phyloP scores from a whole-genome alignment of 805 yeast genomes.

The Pichia insulana region DNA sequence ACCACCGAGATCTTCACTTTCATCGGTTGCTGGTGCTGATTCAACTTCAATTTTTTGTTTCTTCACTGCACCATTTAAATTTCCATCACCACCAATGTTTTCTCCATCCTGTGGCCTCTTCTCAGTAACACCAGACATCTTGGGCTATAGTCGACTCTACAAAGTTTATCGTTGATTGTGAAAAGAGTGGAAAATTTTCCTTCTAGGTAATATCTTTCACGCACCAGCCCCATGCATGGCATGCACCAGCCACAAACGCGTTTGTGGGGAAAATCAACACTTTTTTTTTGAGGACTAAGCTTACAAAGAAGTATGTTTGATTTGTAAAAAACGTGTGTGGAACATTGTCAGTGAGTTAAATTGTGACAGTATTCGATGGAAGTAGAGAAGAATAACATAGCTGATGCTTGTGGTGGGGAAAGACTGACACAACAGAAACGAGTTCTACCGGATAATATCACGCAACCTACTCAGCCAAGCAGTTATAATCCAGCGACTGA shows the following conservation, averaged over 20 bases:
- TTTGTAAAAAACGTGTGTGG: no score
- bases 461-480: slow-evolving; percentile 33
- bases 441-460: slow-evolving; percentile 13
- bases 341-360: neutral
- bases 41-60: slow-evolving; percentile 5
- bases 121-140: neutral
- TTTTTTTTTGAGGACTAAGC: no score
- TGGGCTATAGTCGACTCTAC: no score
- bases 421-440: no score
- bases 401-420: no score
- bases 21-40: no score
- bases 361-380: neutral
- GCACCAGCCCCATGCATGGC: no score
- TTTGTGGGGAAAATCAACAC: no score
- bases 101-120: slow-evolving; percentile 5
- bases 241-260: no score
- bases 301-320: no score
- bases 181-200: neutral
- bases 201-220: neutral
- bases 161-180: no score
- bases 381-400: neutral
- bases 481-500: slow-evolving; percentile 21
- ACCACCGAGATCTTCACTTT: slow-evolving; percentile 25
- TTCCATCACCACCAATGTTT: neutral
- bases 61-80: neutral